Evolutionary conservation across 2,329 filamentous ascomycete genomes (phyloP), one percentile per base, ranked within the genome.

Genomic region (Penicillium sp.): DNA sequence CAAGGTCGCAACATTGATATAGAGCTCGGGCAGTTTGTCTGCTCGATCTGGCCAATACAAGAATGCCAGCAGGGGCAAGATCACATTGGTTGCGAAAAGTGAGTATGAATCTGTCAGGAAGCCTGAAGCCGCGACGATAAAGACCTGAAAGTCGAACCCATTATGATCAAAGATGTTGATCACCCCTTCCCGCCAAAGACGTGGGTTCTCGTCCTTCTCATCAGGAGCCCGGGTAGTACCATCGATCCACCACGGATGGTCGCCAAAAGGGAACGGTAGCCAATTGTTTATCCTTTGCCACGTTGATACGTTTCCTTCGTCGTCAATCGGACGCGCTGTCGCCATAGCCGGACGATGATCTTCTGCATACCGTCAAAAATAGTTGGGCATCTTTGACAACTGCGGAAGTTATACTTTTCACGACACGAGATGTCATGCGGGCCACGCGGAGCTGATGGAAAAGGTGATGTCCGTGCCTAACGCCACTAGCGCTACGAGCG

Each of bases 1-100:
- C 8, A 75, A 61, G 1, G 65, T 68, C 4, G 62, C 60, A 28
- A 68, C 65, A 40, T 64, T 69, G 9, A 71, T 58, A 28, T 50
- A 58, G 15, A 58, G 56, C 47, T 58, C 58, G 5, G 58, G 58
- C 30, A 55, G 50, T 22, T 53, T 53, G 45, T 60, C 40, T 8
- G n/a, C 37, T 30, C 30, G 58, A 26, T 45, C n/a, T 19, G 58
- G 58, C 58, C 58, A 60, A 28, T 60, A 60, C 28, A 60, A 33
- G 26, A 60, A 60, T 10, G 49, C 58, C 24, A 60, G 13, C 22
- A 60, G 28, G 3, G 58, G 58, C 28, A 60, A 40, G 28, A 60
- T 60, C 22, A 60, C 58, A 28, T 60, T 60, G 17, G 58, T 60
- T 42, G 58, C 50, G 33, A 60, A 60, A 12, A 60, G 53, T 10